These are phyloP conservation scores for Ophiocordyceps unilateralis DNA, from an alignment of 2,329 filamentous ascomycete species.

Conservation along the genomic window DNA sequence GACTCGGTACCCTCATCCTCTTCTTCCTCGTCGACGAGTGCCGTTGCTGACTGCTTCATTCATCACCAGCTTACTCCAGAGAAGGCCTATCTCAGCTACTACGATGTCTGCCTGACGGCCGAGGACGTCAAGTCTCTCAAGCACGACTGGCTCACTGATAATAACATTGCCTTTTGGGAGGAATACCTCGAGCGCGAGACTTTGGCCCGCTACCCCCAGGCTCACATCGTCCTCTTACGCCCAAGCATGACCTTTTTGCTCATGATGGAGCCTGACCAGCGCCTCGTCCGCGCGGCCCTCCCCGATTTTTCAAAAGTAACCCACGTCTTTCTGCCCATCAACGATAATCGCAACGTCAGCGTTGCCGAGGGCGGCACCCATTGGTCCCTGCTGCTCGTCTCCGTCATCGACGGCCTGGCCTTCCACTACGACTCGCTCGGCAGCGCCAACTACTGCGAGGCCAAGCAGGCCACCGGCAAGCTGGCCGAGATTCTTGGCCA, in stretches of 20 bases:
- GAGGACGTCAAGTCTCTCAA: conserved; percentile 81
- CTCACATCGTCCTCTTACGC: conserved; percentile 76
- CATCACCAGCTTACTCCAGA: conserved; percentile 28
- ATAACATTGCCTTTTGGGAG: conserved; percentile 96
- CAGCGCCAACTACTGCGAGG: conserved; percentile 59
- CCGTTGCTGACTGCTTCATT: not conserved
- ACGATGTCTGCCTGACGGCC: conserved; percentile 44
- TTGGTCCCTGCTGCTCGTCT: conserved; percentile 87
- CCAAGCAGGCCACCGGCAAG: conserved; percentile 49
- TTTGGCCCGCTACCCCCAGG: conserved; percentile 61
- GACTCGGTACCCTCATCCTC: conserved; percentile 21
- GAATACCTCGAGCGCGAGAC: conserved; percentile 89
- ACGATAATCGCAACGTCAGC: conserved; percentile 63
- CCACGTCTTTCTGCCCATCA: conserved; percentile 91
- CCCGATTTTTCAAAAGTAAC: conserved; percentile 68
- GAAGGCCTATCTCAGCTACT: conserved; percentile 22
- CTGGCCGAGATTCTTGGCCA: conserved; percentile 51
- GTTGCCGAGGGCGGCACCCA: conserved; percentile 81
- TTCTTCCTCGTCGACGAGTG: not conserved
- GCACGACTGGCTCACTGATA: conserved; percentile 93
- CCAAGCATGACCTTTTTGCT: conserved; percentile 88
- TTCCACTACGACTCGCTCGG: conserved; percentile 93
- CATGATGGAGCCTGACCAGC: conserved; percentile 49
- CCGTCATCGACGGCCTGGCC: conserved; percentile 70
- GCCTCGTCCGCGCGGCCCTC: conserved; percentile 46